Percentiles rank a stretch among this genome's conserved stretches.
phyloP scores from a whole-genome alignment of 192 early-diverging fungal genomes.

The Phlyctochytrium planicorne region DNA sequence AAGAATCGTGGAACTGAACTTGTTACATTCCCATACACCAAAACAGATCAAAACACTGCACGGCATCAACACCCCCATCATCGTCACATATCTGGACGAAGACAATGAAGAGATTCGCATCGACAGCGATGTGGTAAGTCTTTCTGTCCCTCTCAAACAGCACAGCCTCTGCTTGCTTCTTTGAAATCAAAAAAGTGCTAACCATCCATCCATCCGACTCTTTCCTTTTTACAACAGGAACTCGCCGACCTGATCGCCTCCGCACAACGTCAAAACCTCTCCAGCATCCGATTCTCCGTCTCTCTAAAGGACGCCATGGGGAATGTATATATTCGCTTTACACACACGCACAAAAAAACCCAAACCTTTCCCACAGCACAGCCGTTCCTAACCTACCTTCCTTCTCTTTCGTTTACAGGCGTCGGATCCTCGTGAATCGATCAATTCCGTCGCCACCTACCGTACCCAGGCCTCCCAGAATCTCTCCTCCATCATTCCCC shows the following conservation, averaged over 20 bases:
- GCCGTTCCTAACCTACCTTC: background rate
- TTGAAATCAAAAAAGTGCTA: no score
- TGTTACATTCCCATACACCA: no score
- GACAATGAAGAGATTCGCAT: slow-evolving; percentile 7
- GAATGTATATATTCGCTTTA: slow-evolving; percentile 8
- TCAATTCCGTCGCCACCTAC: slow-evolving; percentile 1
- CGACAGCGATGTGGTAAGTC: slow-evolving; percentile 9
- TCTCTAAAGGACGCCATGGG: background rate
- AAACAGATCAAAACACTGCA: background rate
- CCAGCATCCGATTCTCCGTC: slow-evolving; percentile 3
- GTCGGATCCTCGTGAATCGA: background rate
- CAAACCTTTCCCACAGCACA: background rate
- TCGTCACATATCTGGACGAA: slow-evolving; percentile 6
- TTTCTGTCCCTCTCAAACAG: no score
- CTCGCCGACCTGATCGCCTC: slow-evolving; percentile 7
- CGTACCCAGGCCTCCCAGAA: slow-evolving; percentile 7
- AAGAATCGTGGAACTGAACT: no score
- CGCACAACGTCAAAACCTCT: background rate
- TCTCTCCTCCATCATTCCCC: slow-evolving; percentile 8
- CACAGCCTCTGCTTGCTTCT: no score
- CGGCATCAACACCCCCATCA: background rate
- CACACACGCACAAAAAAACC: no score
- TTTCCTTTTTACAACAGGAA: no score
- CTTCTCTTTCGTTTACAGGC: background rate
- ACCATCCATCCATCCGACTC: no score